Conservation (phyloP, 495 filamentous ascomycete species). For the Trichodelitschia bisporula region DNA sequence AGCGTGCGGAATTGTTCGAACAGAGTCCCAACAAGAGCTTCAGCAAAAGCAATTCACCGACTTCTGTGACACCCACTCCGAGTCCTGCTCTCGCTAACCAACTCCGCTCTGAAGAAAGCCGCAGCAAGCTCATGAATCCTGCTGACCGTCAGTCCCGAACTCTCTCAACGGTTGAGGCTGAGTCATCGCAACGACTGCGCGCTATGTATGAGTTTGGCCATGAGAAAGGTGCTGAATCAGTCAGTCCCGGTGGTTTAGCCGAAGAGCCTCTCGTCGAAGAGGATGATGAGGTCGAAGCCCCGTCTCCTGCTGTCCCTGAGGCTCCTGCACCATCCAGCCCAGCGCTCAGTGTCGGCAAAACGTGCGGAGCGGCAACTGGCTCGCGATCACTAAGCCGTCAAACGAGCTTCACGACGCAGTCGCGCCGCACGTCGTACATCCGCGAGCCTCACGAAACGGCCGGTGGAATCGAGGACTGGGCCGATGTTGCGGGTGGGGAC, state of each 20-base stretch:
- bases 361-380: too few species aligned
- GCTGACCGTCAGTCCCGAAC: too few species aligned
- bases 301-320: constrained; percentile 8
- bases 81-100: neutral
- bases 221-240: constrained; percentile 27
- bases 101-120: too few species aligned
- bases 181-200: constrained; percentile 68
- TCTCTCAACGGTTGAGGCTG: constrained; percentile 58
- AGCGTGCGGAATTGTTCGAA: constrained; percentile 17
- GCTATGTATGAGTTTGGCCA: constrained; percentile 70
- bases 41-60: neutral
- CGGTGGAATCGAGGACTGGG: constrained; percentile 88
- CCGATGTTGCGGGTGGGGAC: constrained; percentile 61
- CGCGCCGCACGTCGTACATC: constrained; percentile 5
- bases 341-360: too few species aligned
- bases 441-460: constrained; percentile 36
- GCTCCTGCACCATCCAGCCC: too few species aligned
- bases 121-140: too few species aligned
- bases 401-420: neutral
- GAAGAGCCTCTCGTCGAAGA: constrained; percentile 32
- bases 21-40: constrained; percentile 4
- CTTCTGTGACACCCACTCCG: constrained; percentile 2
- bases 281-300: constrained; percentile 24
- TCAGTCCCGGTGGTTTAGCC: constrained; percentile 12
- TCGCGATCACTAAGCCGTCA: neutral